Conservation (phyloP, 2,329 filamentous ascomycete species). For the Cordyceps javanica region DNA sequence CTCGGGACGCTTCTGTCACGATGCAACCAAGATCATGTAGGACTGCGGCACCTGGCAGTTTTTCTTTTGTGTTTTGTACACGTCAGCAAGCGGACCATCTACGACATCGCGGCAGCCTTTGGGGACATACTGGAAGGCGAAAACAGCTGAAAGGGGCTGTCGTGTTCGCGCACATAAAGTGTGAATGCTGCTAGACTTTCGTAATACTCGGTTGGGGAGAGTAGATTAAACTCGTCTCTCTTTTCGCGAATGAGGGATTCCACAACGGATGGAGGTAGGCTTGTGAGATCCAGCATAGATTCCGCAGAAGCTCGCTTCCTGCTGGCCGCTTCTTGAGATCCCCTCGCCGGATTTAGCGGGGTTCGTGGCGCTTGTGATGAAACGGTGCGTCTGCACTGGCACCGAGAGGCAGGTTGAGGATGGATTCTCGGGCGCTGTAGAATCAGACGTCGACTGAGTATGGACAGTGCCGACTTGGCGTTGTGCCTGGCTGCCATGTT, state of each 20-base stretch:
- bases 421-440: background rate
- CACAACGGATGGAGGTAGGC: background rate
- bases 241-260: background rate
- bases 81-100: background rate
- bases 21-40: slow-evolving; percentile 26
- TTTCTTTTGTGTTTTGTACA: background rate
- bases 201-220: background rate
- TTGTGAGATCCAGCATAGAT: background rate
- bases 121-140: background rate
- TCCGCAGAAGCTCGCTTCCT: background rate
- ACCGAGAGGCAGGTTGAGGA: background rate
- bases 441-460: background rate
- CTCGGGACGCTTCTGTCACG: slow-evolving; percentile 16
- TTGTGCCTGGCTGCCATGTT: background rate
- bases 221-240: background rate
- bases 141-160: background rate
- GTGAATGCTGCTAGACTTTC: background rate
- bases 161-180: background rate
- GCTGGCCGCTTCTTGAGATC: background rate
- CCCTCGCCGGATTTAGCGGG: background rate
- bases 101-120: background rate
- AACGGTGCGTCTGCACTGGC: background rate
- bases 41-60: slow-evolving; percentile 4
- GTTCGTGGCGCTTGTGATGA: background rate
- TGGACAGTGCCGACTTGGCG: background rate